phyloP scores from a whole-genome alignment of 306 rosid genomes.

The Trichosanthes cucumerina region DNA sequence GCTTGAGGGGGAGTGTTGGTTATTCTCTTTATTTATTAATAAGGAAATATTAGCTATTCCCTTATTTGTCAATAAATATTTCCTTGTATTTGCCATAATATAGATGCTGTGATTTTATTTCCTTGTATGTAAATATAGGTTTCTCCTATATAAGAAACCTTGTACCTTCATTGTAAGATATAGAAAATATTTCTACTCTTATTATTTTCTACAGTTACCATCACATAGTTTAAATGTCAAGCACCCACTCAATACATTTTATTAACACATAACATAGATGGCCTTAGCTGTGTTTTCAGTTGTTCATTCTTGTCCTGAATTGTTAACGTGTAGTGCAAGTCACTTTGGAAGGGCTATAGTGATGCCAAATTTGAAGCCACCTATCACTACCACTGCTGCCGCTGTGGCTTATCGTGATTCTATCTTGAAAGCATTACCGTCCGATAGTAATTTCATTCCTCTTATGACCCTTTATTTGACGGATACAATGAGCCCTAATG shows the following conservation, averaged over 20 bases:
- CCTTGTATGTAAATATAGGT: too few species aligned
- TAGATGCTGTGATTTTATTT: too few species aligned
- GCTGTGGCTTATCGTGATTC: constrained; percentile 64
- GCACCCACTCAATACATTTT: not conserved
- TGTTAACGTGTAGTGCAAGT: constrained; percentile 40
- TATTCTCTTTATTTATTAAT: too few species aligned
- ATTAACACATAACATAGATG: not conserved
- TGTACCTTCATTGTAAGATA: too few species aligned
- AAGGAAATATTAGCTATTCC: too few species aligned
- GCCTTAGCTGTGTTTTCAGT: not conserved
- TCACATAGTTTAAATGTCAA: not conserved
- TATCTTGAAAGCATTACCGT: constrained; percentile 64
- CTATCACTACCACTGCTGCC: constrained; percentile 52
- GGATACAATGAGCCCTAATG: constrained; percentile 55
- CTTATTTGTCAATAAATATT: too few species aligned
- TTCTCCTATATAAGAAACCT: too few species aligned
- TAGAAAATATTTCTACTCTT: too few species aligned
- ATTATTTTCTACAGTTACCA: too few species aligned
- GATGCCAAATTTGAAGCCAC: constrained; percentile 94
- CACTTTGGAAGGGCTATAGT: constrained; percentile 81
- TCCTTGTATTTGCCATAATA: too few species aligned
- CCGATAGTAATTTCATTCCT: constrained; percentile 53
- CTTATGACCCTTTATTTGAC: constrained; percentile 90
- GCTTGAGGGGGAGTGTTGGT: too few species aligned
- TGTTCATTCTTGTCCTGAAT: not conserved